Base-by-base conservation (phyloP, 1,284 basidiomycete genomes). In the Rhodotorula mucilaginosa region DNA sequence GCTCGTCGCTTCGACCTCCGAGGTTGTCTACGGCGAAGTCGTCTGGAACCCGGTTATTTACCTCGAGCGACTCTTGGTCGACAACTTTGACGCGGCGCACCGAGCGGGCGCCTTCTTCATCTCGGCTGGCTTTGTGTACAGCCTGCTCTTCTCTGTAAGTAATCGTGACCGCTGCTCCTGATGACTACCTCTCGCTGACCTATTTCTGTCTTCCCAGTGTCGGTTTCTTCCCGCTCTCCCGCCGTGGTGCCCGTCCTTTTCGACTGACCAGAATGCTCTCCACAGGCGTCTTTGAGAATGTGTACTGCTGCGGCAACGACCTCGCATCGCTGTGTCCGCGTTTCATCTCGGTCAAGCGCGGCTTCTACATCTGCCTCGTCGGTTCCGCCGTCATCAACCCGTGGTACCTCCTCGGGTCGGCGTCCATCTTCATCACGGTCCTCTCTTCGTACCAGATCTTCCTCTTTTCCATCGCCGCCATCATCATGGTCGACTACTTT, bases 231-330 rank as follows among this genome's bases (percentile, higher is more conserved):
- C 3, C 34, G 3, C 34, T 34, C 34, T 4, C 7, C 34, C 34
- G 34, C 4, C 34, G 3, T 34, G 1, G 34, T 34, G 34, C 39
- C 10, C 39, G 39, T 44, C 39, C 7, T 44, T 13, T 2, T 18
- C 6, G 5, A 5, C 48, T 62, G 60, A 29, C 47, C 34, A 5
- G 31, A 18, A 8, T 71, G 8, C 58, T 78, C 31, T 79, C 77
- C 75, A 78, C 78, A 10, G 77, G 75, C 56, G 74, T 78, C 29
- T 77, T 80, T 49, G 79, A 80, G 66, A 80, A 80, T 67, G 71
- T 78, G 51, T 64, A 65, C 26, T 29, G 47, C n/a, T 61, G 68
- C 23, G 49, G 67, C 29, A 61, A 65, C 62, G 70, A 67, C 48
- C 62, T 71, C 26, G 61, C 70, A 3, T 18, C 48, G 2, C 62